Evolutionary conservation across 441 rosid species (phyloP).

Genomic region (Sinapis alba): DNA sequence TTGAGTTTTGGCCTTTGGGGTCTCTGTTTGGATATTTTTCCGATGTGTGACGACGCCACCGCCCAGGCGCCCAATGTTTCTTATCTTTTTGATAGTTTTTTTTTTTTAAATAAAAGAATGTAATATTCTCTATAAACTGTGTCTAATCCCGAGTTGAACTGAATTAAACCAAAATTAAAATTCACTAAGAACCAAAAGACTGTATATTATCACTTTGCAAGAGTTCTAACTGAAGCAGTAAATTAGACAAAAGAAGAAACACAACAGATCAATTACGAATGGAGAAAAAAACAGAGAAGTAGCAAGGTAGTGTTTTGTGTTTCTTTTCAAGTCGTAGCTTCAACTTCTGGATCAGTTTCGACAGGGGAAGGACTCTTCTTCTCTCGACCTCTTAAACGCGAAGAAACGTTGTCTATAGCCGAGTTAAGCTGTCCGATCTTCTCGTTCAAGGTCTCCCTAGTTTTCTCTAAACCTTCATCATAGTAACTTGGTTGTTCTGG

Average conservation of each 20-base stretch:
- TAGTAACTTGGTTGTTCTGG: constrained; percentile 73
- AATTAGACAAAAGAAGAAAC: background rate
- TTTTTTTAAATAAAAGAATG: background rate
- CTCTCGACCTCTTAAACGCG: constrained; percentile 77
- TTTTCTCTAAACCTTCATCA: constrained; percentile 91
- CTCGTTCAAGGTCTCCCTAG: constrained; percentile 80
- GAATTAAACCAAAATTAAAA: background rate
- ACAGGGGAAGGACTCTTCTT: constrained; percentile 40
- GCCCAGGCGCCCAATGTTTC: constrained; percentile 41
- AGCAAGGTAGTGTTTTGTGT: background rate
- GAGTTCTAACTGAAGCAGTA: background rate
- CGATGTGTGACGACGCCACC: constrained; percentile 39
- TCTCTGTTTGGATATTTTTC: constrained; percentile 22
- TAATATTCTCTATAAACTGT: too few species aligned
- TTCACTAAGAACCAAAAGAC: background rate
- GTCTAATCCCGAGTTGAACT: background rate
- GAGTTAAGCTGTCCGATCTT: constrained; percentile 88
- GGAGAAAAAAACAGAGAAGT: constrained; percentile 14
- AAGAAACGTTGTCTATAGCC: constrained; percentile 91
- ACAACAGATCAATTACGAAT: background rate
- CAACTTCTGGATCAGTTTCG: constrained; percentile 68
- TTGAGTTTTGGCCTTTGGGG: background rate
- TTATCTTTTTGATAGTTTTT: background rate
- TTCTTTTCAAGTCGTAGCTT: constrained; percentile 55
- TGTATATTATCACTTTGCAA: constrained; percentile 26